Percentiles rank a stretch among this genome's conserved stretches.
phyloP scores from a whole-genome alignment of 352 stramenopile species.

The Phytophthora syringae region DNA sequence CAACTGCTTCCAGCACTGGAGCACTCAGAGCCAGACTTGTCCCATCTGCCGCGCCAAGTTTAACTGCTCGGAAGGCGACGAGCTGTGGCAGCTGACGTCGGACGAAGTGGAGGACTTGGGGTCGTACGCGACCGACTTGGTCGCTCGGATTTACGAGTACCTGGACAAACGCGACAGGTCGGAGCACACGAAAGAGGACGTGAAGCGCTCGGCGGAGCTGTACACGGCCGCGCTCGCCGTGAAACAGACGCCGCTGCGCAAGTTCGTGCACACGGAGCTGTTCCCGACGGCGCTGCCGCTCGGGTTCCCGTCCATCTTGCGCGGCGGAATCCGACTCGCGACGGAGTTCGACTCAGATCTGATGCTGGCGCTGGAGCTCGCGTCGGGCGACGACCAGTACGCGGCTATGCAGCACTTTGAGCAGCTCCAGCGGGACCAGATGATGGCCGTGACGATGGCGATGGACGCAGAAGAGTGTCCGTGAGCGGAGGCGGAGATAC shows the following conservation, averaged over 20 bases:
- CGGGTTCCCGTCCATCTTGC: conserved; percentile 52
- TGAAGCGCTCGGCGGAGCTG: conserved; percentile 55
- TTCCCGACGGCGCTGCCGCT: conserved; percentile 61
- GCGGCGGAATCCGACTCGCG: conserved; percentile 41
- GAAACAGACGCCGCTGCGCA: conserved; percentile 59
- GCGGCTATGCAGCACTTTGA: conserved; percentile 70
- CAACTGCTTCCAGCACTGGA: conserved; percentile 83
- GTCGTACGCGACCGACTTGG: conserved; percentile 79
- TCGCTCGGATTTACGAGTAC: conserved; percentile 83
- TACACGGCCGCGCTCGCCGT: conserved; percentile 50
- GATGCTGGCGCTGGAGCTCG: conserved; percentile 67
- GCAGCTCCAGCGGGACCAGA: conserved; percentile 57
- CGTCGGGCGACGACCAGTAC: conserved; percentile 70
- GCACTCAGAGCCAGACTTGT: conserved; percentile 78
- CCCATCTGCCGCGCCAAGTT: conserved; percentile 79
- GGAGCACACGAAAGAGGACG: conserved; percentile 42
- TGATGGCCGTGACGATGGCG: conserved; percentile 56
- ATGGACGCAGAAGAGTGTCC: conserved; percentile 60
- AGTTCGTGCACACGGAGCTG: conserved; percentile 59
- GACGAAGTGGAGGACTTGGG: conserved; percentile 74
- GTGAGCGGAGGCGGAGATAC: conserved; percentile 45
- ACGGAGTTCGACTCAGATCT: conserved; percentile 66
- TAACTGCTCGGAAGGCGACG: conserved; percentile 77
- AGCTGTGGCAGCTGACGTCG: conserved; percentile 77
- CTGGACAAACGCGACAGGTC: conserved; percentile 72